A percentile compares a stretch with the other conserved stretches of the same genome.
Evolutionary conservation across 306 rosid species (phyloP).

Genomic region (Dryas alaskensis): DNA sequence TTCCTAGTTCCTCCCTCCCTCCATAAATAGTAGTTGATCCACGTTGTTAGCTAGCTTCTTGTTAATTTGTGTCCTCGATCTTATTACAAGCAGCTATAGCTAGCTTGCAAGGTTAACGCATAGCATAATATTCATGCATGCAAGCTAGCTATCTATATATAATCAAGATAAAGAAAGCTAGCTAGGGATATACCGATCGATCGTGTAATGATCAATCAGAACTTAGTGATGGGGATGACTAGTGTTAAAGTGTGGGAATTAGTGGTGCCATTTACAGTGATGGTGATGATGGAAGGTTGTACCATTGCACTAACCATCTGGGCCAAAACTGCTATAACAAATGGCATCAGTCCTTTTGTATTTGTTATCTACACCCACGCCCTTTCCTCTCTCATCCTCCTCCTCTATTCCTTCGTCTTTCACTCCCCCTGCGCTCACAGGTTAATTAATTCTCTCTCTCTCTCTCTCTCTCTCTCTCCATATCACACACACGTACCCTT

Average conservation of each 20-base stretch:
- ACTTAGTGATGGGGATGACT: conserved; percentile 17
- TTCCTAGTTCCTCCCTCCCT: not conserved
- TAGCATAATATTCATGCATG: no score
- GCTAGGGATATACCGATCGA: no score
- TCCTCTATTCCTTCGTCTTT: conserved; percentile 53
- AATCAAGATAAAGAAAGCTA: no score
- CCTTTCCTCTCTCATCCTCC: conserved; percentile 49
- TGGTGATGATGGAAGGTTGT: conserved; percentile 73
- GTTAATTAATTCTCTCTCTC: not conserved
- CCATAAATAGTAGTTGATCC: no score
- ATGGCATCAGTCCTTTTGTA: conserved; percentile 67
- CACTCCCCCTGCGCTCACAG: conserved; percentile 8
- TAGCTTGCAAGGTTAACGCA: no score
- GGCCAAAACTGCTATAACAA: conserved; percentile 59
- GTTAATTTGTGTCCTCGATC: no score
- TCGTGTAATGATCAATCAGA: no score
- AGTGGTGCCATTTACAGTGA: conserved; percentile 42
- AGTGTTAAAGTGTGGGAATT: conserved; percentile 22
- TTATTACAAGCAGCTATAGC: no score
- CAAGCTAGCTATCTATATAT: no score
- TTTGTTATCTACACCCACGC: conserved; percentile 62
- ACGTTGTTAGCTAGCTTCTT: no score
- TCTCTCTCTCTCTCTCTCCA: not conserved
- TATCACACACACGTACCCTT: no score
- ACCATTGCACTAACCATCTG: conserved; percentile 59